phyloP scores from a whole-genome alignment of 495 filamentous ascomycete genomes.

The Neurospora cerealis region DNA sequence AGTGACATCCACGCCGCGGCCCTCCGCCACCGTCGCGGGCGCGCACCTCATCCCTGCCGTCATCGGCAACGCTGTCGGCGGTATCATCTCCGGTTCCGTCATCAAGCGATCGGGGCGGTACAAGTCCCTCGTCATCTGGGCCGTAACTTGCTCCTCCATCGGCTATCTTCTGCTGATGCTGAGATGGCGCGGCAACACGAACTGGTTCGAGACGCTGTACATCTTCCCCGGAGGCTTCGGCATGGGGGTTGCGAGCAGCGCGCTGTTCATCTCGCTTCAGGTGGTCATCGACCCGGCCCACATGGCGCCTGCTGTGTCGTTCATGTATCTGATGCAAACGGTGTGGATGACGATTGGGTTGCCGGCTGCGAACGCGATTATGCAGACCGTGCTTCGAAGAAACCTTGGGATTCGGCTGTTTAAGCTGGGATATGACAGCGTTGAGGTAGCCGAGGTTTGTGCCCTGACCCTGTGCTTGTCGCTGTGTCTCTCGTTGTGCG shows the following conservation, averaged over 20 bases:
- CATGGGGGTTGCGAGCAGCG: slow-evolving; percentile 41
- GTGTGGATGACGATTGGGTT: slow-evolving; percentile 45
- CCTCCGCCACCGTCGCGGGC: slow-evolving; percentile 47
- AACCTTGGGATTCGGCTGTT: slow-evolving; percentile 15
- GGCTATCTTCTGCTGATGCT: slow-evolving; percentile 47
- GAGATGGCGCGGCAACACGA: slow-evolving; percentile 53
- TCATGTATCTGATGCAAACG: slow-evolving; percentile 41
- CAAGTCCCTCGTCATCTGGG: slow-evolving; percentile 42
- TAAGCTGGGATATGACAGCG: slow-evolving; percentile 12
- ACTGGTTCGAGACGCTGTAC: slow-evolving; percentile 50
- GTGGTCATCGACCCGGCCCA: slow-evolving; percentile 40
- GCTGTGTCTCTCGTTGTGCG: not conserved
- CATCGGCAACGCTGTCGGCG: slow-evolving; percentile 54
- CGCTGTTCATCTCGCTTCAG: slow-evolving; percentile 49
- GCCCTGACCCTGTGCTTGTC: too few species aligned
- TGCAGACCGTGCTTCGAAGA: slow-evolving; percentile 18
- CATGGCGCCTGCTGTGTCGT: slow-evolving; percentile 45
- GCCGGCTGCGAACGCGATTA: slow-evolving; percentile 37
- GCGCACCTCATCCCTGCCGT: slow-evolving; percentile 56
- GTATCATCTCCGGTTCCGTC: slow-evolving; percentile 45
- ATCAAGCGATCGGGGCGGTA: slow-evolving; percentile 53
- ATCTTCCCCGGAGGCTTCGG: slow-evolving; percentile 50
- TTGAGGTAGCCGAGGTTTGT: slow-evolving; percentile 17
- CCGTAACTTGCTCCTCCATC: slow-evolving; percentile 37
- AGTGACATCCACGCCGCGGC: slow-evolving; percentile 36